Evolutionary conservation across 495 filamentous ascomycete genomes (phyloP).

Genomic region (Penicillium paradoxum): DNA sequence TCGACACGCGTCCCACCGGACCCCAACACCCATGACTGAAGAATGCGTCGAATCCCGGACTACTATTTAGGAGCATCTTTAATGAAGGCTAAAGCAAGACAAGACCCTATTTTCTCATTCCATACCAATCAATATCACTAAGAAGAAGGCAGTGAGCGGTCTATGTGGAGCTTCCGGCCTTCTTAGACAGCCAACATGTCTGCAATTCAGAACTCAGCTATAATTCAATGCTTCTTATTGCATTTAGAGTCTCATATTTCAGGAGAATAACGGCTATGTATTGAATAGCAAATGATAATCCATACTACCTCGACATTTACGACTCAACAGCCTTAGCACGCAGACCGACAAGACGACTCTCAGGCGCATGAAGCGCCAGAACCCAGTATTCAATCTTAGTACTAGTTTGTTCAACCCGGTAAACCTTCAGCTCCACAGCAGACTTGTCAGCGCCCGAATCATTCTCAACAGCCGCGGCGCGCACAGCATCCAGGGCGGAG

Average conservation of each 20-base stretch:
- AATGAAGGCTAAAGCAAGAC: not conserved
- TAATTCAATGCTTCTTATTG: not conserved
- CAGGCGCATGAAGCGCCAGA: slow-evolving; percentile 52
- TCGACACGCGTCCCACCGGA: slow-evolving; percentile 30
- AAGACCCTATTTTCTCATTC: slow-evolving; percentile 3
- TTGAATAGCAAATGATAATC: not conserved
- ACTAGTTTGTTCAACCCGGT: slow-evolving; percentile 54
- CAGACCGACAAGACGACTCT: slow-evolving; percentile 61
- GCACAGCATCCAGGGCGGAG: slow-evolving; percentile 28
- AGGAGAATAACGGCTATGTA: not conserved
- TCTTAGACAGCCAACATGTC: not conserved
- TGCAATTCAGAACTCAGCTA: not conserved
- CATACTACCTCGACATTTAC: slow-evolving; percentile 22
- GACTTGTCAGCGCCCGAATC: slow-evolving; percentile 25
- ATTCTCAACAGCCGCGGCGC: slow-evolving; percentile 27
- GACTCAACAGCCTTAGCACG: slow-evolving; percentile 74
- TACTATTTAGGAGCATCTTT: slow-evolving; percentile 12
- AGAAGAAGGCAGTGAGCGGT: not conserved
- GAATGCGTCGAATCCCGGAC: slow-evolving; percentile 15
- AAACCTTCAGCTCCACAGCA: slow-evolving; percentile 69
- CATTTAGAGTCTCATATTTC: not conserved
- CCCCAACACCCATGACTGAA: not conserved
- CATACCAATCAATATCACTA: not conserved
- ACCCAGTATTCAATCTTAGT: slow-evolving; percentile 74
- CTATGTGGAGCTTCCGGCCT: not conserved